Evolutionary conservation across 352 stramenopile genomes (phyloP).

Genomic region (Globisporangium radiosum): DNA sequence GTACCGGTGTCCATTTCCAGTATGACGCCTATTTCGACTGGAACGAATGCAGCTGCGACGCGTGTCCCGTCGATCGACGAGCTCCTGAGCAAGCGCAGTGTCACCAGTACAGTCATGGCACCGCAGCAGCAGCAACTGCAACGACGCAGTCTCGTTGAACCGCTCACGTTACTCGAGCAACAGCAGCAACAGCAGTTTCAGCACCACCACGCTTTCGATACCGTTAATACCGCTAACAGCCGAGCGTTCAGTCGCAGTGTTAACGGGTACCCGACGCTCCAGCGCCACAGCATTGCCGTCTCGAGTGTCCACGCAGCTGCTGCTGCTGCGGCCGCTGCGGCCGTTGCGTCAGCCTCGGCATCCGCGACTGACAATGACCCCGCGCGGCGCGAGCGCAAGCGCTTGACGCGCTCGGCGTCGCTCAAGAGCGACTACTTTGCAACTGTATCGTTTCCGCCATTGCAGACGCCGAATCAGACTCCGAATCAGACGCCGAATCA

Average conservation of each 20-base stretch:
- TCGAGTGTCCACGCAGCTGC: constrained; percentile 10
- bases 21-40: no score
- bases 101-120: neutral
- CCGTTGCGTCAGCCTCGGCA: neutral
- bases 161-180: constrained; percentile 12
- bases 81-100: constrained; percentile 21
- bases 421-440: constrained; percentile 73
- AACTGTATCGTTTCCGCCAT: constrained; percentile 28
- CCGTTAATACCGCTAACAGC: neutral
- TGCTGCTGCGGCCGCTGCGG: neutral
- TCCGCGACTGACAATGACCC: constrained; percentile 22
- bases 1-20: no score
- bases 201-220: neutral
- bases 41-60: neutral
- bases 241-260: no score
- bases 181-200: neutral
- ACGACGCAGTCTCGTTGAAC: constrained; percentile 15
- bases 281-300: constrained; percentile 14
- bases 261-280: constrained; percentile 12
- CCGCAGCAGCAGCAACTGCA: constrained; percentile 7
- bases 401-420: constrained; percentile 61
- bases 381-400: constrained; percentile 55
- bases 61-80: constrained; percentile 41
- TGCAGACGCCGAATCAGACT: constrained; percentile 18
- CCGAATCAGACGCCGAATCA: neutral